Conservation (phyloP, 176 grass and related monocot genomes). For the Sorghum bicolor region Sorghum_bicolor_NCBIv3 NC_012874.2:1869501-1870000, state of each 20-base stretch:
- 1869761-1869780: background rate
- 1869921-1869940: conserved; percentile 5
- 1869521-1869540: background rate
- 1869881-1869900: background rate
- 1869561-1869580: background rate
- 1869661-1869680: background rate
- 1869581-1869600: background rate
- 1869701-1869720: background rate
- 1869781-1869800: background rate
- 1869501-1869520: background rate
- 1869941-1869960: conserved; percentile 9
- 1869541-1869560: background rate
- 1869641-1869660: background rate
- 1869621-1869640: background rate
- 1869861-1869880: background rate
- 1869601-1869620: background rate
- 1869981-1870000: background rate
- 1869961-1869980: conserved; percentile 26
- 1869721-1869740: background rate
- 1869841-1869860: conserved; percentile 21
- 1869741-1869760: background rate
- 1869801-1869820: conserved; percentile 17
- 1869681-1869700: background rate
- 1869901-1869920: conserved; percentile 1
- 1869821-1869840: conserved; percentile 23